Evolutionary conservation across 2,329 filamentous ascomycete genomes (phyloP).

Genomic region (Monosporascus sp.): DNA sequence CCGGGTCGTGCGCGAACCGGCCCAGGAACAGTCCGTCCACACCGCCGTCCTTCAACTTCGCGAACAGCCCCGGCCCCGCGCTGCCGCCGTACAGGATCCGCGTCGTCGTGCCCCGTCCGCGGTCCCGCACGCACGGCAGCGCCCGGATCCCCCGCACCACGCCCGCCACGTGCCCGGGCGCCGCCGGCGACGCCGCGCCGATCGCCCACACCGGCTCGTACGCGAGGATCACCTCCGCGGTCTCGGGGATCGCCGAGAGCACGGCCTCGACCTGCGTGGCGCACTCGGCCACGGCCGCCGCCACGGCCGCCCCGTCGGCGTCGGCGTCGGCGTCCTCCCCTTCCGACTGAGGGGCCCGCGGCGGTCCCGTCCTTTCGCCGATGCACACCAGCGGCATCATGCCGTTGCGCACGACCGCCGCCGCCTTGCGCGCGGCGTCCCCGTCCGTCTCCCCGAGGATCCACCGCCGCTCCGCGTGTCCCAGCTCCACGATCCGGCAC

Average conservation of each 20-base stretch:
- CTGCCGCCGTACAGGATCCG: slow-evolving; percentile 79
- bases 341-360: slow-evolving; percentile 18
- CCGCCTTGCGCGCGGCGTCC: slow-evolving; percentile 62
- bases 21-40: slow-evolving; percentile 79
- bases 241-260: slow-evolving; percentile 53
- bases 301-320: slow-evolving; percentile 35
- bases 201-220: slow-evolving; percentile 92
- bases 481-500: slow-evolving; percentile 69
- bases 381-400: slow-evolving; percentile 78
- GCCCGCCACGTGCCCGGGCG: slow-evolving; percentile 64
- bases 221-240: slow-evolving; percentile 69
- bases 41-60: slow-evolving; percentile 56
- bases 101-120: slow-evolving; percentile 45
- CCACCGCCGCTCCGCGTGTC: slow-evolving; percentile 72
- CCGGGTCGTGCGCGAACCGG: slow-evolving; percentile 73
- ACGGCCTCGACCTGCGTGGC: slow-evolving; percentile 60
- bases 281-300: slow-evolving; percentile 61
- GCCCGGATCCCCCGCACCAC: slow-evolving; percentile 62
- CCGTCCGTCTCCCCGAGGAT: slow-evolving; percentile 73
- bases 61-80: slow-evolving; percentile 74
- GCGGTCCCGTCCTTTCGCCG: slow-evolving; percentile 55
- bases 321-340: slow-evolving; percentile 36
- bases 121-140: slow-evolving; percentile 43
- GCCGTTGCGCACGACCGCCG: slow-evolving; percentile 61
- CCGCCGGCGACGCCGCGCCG: slow-evolving; percentile 67